Evolutionary conservation across 2,329 filamentous ascomycete species (phyloP).

Genomic region (Fusarium albidum): DNA sequence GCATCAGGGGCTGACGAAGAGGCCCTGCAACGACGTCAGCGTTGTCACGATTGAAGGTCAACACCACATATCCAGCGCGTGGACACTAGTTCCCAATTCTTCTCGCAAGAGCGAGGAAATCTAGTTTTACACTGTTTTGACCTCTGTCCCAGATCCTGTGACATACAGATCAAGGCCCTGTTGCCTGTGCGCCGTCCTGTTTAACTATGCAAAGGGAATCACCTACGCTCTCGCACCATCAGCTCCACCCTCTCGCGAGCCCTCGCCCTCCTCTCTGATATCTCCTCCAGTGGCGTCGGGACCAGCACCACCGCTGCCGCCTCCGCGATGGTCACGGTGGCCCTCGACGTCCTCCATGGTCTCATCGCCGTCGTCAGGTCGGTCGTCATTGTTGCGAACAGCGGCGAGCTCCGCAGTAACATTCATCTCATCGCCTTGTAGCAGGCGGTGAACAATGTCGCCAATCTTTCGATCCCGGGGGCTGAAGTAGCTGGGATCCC

Average conservation of each 20-base stretch:
- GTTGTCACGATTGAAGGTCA: conserved; percentile 36
- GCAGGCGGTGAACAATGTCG: conserved; percentile 81
- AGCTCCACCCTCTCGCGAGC: conserved; percentile 88
- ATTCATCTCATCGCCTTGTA: conserved; percentile 90
- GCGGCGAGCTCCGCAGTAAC: conserved; percentile 76
- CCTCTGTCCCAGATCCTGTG: conserved; percentile 34
- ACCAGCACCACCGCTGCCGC: conserved; percentile 81
- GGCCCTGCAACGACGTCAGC: conserved; percentile 64
- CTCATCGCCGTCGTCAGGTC: conserved; percentile 62
- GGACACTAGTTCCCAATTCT: conserved; percentile 42
- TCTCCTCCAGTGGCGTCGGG: conserved; percentile 90
- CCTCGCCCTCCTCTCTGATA: conserved; percentile 87
- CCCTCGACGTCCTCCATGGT: conserved; percentile 70
- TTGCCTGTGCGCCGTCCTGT: conserved; percentile 33
- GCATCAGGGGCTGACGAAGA: conserved; percentile 71
- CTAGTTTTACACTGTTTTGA: conserved; percentile 45
- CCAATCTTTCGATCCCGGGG: conserved; percentile 86
- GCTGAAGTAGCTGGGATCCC: conserved; percentile 81
- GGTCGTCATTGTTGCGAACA: conserved; percentile 61
- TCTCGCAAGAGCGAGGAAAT: conserved; percentile 40
- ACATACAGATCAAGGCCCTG: conserved; percentile 31
- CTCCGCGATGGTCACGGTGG: conserved; percentile 65
- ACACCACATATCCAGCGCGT: conserved; percentile 34
- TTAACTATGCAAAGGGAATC: conserved; percentile 44
- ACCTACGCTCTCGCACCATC: conserved; percentile 99